Conservation (phyloP, 129 eudicot species). For the Flaveria linearis region DNA sequence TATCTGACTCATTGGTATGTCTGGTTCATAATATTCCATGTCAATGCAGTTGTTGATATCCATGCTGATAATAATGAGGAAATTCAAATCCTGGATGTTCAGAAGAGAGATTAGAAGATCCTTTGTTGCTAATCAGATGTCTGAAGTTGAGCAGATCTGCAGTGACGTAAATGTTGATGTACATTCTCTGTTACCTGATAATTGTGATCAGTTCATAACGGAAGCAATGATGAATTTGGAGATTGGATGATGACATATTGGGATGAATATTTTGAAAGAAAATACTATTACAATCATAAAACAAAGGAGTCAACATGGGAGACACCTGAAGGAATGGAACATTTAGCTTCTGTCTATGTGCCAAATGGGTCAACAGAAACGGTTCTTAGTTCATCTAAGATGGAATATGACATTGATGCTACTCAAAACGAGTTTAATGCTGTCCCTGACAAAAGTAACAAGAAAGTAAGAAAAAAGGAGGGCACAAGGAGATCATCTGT, state of each 20-base stretch:
- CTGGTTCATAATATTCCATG: constrained; percentile 1
- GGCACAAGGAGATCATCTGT: constrained; percentile 35
- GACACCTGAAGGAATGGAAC: constrained; percentile 67
- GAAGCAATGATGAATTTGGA: constrained; percentile 35
- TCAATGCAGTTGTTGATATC: constrained; percentile 24
- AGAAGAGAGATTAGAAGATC: constrained; percentile 27
- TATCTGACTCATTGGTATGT: neutral
- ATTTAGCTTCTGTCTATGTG: constrained; percentile 23
- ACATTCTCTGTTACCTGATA: constrained; percentile 30
- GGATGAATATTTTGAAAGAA: constrained; percentile 63
- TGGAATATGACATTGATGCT: constrained; percentile 21
- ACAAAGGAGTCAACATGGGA: constrained; percentile 87
- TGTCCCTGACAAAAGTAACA: constrained; percentile 44
- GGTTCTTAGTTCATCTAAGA: constrained; percentile 24
- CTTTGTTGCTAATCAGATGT: constrained; percentile 22
- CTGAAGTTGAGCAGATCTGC: constrained; percentile 33
- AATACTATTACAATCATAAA: constrained; percentile 60
- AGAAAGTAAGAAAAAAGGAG: constrained; percentile 49
- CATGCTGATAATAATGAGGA: constrained; percentile 21
- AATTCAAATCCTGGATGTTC: constrained; percentile 14
- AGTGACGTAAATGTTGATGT: constrained; percentile 21
- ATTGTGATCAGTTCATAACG: constrained; percentile 21
- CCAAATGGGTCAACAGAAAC: constrained; percentile 24
- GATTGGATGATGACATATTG: constrained; percentile 74
- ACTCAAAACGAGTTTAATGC: constrained; percentile 15